A percentile compares a stretch with the other conserved stretches of the same genome.
Conservation (phyloP, 441 rosid species). For the Populus hybrid region DNA sequence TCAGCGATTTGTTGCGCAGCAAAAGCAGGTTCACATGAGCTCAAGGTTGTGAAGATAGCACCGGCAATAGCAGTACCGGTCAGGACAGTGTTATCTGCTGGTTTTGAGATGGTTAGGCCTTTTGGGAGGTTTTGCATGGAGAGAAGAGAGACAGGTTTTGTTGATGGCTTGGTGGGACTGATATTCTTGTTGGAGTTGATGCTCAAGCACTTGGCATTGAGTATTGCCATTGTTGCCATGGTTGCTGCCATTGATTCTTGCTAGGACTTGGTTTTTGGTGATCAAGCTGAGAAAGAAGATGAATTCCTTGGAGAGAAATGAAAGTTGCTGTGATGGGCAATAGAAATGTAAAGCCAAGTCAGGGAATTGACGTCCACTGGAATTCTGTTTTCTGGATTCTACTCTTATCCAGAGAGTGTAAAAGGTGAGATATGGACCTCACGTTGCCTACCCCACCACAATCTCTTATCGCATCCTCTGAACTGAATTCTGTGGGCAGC, state of each 20-base stretch:
- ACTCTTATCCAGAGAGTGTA: conserved; percentile 53
- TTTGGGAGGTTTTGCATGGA: conserved; percentile 46
- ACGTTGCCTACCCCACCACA: conserved; percentile 21
- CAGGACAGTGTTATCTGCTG: conserved; percentile 22
- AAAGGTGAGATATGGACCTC: conserved; percentile 45
- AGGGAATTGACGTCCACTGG: conserved; percentile 43
- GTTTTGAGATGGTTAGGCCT: conserved; percentile 36
- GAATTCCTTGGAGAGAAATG: conserved; percentile 13
- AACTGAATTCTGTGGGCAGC: not conserved
- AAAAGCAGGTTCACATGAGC: conserved; percentile 66
- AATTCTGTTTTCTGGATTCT: conserved; percentile 43
- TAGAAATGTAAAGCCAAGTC: conserved; percentile 26
- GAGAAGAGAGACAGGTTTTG: conserved; percentile 39
- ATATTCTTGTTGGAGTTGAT: conserved; percentile 26
- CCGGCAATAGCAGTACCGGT: conserved; percentile 63
- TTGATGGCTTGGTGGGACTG: conserved; percentile 26
- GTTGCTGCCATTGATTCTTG: conserved; percentile 58
- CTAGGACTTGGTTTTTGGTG: not conserved
- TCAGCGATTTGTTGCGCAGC: conserved; percentile 82
- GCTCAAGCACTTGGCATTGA: conserved; percentile 57
- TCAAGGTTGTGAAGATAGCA: conserved; percentile 68
- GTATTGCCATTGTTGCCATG: conserved; percentile 60
- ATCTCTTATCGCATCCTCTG: conserved; percentile 32
- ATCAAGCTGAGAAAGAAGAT: not conserved
- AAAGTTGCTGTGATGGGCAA: not conserved